phyloP scores from a whole-genome alignment of 2,329 filamentous ascomycete species.

The Cercospora citrullina region DNA sequence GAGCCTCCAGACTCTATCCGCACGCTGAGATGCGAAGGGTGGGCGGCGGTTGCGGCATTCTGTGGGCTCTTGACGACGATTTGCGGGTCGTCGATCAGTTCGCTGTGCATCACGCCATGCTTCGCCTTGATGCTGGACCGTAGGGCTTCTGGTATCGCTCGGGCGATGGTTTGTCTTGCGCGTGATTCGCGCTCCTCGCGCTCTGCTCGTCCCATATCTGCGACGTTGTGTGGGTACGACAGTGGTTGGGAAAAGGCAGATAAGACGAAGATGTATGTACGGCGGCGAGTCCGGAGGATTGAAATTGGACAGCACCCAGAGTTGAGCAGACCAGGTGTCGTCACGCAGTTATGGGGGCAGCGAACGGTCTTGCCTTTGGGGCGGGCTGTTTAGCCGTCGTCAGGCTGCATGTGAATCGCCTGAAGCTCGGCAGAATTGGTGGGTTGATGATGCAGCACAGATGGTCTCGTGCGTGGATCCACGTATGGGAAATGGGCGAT shows the following conservation, averaged over 20 bases:
- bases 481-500: background rate
- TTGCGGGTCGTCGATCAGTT: conserved; percentile 50
- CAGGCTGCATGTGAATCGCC: conserved; percentile 22
- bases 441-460: conserved; percentile 4
- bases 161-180: conserved; percentile 58
- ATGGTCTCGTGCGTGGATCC: conserved; percentile 7
- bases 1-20: conserved; percentile 55
- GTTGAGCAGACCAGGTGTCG: conserved; percentile 2
- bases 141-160: conserved; percentile 59
- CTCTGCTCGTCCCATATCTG: conserved; percentile 27
- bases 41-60: conserved; percentile 15
- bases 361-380: conserved; percentile 4
- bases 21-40: conserved; percentile 40
- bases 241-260: background rate
- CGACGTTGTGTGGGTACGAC: conserved; percentile 1
- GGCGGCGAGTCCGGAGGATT: background rate
- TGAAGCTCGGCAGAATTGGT: conserved; percentile 16
- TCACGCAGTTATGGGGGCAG: conserved; percentile 10
- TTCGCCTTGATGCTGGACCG: conserved; percentile 56
- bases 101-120: conserved; percentile 55
- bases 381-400: conserved; percentile 15
- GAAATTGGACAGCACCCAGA: background rate
- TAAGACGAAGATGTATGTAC: background rate
- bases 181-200: conserved; percentile 32
- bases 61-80: conserved; percentile 27